Base-by-base conservation (phyloP, 108 stramenopile genomes). In the Stephanodiscus triporus region DNA sequence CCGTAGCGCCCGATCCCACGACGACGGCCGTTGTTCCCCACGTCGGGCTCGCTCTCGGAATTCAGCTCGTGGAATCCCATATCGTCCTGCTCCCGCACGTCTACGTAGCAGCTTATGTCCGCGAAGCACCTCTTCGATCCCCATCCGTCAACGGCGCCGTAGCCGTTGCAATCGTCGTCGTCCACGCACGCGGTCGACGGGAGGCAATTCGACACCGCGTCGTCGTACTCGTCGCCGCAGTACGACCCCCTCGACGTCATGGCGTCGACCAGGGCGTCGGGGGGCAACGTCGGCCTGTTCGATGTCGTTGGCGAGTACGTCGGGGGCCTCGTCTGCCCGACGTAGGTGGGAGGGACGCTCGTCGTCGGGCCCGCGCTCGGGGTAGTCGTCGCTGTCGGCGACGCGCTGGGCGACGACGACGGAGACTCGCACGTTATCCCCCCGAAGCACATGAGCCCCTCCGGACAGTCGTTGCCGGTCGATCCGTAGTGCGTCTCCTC, bases 381-480 rank as follows among this genome's bases (percentile, higher is more conserved):
- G 24, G 63, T 24, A 23, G 40, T 20, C 0, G 6, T 42, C 22
- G 13, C 13, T 29, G 17, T 65, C 29, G 64, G 45, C 48, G 32
- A 19, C 19, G 20, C 2, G 17, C 48, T 65, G 0, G 43, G 65
- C 6, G 49, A 34, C 0, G 17, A 6, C 17, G 65, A 49, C n/a
- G 65, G 63, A 22, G 38, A 9, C 20, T 24, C n/a, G 20, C 48
- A 66, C 30, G 11, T 9, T 0, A 66, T 66, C 8, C 36, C 48
- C 6, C 30, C 34, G 20, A 40, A 66, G 65, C 65, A 66, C 65
- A 66, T 66, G 19, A 48, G 29, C 0, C 9, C 20, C 2, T 66
- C 38, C 0, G 65, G 65, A 32, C 65, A 66, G 26, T 66, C 65
- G 23, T 66, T 66, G 6, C 65, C 65, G 30, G 0, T 66, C 9